phyloP scores from a whole-genome alignment of 495 filamentous ascomycete species.

The Penicillium cataractarum region DNA sequence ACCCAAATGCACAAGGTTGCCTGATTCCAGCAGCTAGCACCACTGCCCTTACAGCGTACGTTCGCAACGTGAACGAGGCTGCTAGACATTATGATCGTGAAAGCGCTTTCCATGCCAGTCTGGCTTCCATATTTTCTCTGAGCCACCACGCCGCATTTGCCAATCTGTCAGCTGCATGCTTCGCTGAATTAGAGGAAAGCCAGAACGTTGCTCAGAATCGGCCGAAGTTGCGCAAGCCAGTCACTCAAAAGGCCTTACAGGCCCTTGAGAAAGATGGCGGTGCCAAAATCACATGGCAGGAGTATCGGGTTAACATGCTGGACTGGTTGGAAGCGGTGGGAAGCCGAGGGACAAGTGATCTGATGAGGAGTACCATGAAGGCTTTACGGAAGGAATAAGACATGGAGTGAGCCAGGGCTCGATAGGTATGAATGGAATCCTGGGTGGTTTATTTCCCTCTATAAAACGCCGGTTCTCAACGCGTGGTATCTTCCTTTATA shows the following conservation, averaged over 20 bases:
- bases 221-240: slow-evolving; percentile 71
- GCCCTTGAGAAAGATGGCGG: slow-evolving; percentile 70
- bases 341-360: slow-evolving; percentile 64
- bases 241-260: slow-evolving; percentile 67
- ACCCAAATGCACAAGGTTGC: slow-evolving; percentile 74
- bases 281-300: slow-evolving; percentile 67
- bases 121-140: slow-evolving; percentile 68
- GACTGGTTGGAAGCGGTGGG: slow-evolving; percentile 68
- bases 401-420: not conserved
- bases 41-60: slow-evolving; percentile 52
- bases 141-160: slow-evolving; percentile 69
- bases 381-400: slow-evolving; percentile 53
- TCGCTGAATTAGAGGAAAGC: slow-evolving; percentile 64
- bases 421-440: not conserved
- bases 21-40: slow-evolving; percentile 57
- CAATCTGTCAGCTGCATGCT: slow-evolving; percentile 66
- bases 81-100: slow-evolving; percentile 40
- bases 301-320: slow-evolving; percentile 76
- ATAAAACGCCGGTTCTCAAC: slow-evolving; percentile 24
- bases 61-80: slow-evolving; percentile 41
- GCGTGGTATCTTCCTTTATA: slow-evolving; percentile 21
- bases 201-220: slow-evolving; percentile 54
- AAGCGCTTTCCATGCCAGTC: slow-evolving; percentile 43
- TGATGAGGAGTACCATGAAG: slow-evolving; percentile 88
- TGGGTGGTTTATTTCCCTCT: not conserved